phyloP scores from a whole-genome alignment of 179 eudicot genomes.

The Nepenthes alata region DNA sequence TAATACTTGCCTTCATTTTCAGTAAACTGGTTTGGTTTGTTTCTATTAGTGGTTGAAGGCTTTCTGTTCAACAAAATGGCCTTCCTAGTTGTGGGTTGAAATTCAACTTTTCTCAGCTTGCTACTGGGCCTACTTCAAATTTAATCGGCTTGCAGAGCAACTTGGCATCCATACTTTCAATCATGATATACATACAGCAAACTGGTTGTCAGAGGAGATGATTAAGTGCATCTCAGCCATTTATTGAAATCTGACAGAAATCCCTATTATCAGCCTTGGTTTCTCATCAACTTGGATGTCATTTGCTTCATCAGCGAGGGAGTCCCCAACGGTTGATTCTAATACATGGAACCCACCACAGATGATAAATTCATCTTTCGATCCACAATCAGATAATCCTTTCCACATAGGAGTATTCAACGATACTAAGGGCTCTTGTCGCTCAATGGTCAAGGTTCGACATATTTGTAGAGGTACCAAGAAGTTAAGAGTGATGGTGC shows the following conservation, averaged over 20 bases:
- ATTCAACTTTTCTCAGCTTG: no score
- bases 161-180: constrained; percentile 8
- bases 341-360: constrained; percentile 23
- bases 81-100: no score
- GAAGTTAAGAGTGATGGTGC: no score
- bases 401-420: constrained; percentile 8
- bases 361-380: constrained; percentile 19
- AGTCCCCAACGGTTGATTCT: constrained; percentile 23
- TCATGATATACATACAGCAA: constrained; percentile 35
- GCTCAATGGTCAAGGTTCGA: no score
- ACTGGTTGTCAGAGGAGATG: constrained; percentile 74
- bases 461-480: no score
- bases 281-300: constrained; percentile 21
- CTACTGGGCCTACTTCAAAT: no score
- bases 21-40: no score
- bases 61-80: no score
- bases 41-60: no score
- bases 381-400: constrained; percentile 16
- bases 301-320: constrained; percentile 24
- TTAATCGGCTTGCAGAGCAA: no score
- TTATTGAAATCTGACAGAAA: constrained; percentile 45
- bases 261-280: constrained; percentile 11
- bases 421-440: constrained; percentile 1
- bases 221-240: constrained; percentile 51
- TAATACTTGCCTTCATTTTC: no score